A percentile compares a stretch with the other conserved stretches of the same genome.
Conservation (phyloP, 257 asterid species). For the Przewalskia tangutica region DNA sequence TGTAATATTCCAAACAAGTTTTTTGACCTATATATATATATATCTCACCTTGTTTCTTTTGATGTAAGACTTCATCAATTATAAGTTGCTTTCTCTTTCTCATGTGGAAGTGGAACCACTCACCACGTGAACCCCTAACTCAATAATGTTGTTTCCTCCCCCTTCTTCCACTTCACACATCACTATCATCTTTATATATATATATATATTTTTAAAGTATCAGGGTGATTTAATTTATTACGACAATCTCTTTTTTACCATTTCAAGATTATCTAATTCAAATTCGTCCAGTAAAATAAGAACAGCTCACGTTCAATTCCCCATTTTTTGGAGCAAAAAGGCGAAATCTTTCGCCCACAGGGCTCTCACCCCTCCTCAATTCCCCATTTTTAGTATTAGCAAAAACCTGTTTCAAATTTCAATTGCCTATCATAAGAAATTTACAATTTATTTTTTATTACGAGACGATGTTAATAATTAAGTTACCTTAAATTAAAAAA, state of each 20-base stretch:
- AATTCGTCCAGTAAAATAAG: too few relatives aligned
- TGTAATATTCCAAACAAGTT: too few relatives aligned
- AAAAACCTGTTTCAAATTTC: too few relatives aligned
- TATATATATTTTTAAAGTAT: not conserved
- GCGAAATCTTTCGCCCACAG: too few relatives aligned
- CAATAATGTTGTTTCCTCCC: constrained; percentile 2
- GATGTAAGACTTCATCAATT: not conserved
- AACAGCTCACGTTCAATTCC: too few relatives aligned
- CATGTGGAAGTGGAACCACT: constrained; percentile 8
- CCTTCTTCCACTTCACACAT: not conserved
- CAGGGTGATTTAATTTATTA: not conserved
- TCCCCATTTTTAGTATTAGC: too few relatives aligned
- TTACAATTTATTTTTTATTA: not conserved
- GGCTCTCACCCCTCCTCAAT: too few relatives aligned
- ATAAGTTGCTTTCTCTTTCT: not conserved
- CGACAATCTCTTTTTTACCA: not conserved
- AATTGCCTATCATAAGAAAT: too few relatives aligned
- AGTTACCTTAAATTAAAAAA: not conserved
- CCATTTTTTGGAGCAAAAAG: too few relatives aligned
- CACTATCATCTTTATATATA: not conserved
- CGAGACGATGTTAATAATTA: not conserved
- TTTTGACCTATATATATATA: too few relatives aligned
- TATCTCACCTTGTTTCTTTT: not conserved
- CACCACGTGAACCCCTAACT: constrained; percentile 1
- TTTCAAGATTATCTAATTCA: too few relatives aligned